Conservation (phyloP, 2,329 filamentous ascomycete species). For the Aphanoascus verrucosus region DNA sequence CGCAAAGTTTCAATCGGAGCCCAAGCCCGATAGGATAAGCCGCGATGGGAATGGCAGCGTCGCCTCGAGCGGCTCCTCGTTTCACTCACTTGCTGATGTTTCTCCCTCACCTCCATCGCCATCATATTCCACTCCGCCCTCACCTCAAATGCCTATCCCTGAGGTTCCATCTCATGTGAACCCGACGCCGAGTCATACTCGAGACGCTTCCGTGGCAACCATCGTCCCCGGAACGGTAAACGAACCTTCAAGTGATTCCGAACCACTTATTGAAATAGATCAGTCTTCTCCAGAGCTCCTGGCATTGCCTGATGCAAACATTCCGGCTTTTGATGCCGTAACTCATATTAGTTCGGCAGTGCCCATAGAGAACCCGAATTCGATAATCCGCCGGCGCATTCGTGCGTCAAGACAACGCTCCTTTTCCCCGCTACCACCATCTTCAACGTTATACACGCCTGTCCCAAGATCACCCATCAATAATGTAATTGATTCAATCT, state of each 20-base stretch:
- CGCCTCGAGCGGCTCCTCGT: constrained; percentile 35
- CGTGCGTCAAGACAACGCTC: constrained; percentile 47
- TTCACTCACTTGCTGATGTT: constrained; percentile 27
- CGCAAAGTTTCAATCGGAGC: constrained; percentile 29
- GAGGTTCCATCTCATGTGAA: constrained; percentile 15
- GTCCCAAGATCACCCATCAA: constrained; percentile 37
- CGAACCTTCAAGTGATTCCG: not conserved
- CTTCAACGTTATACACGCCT: constrained; percentile 51
- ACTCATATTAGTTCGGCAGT: not conserved
- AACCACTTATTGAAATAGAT: not conserved
- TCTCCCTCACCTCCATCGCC: constrained; percentile 16
- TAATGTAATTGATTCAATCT: constrained; percentile 51
- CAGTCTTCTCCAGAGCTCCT: not conserved
- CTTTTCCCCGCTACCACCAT: constrained; percentile 57
- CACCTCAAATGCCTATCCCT: constrained; percentile 13
- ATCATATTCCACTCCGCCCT: constrained; percentile 16
- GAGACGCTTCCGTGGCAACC: constrained; percentile 25
- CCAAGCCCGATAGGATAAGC: constrained; percentile 18
- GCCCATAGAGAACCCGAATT: constrained; percentile 23
- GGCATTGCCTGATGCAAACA: not conserved
- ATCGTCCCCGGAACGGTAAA: constrained; percentile 14
- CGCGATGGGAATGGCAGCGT: constrained; percentile 23
- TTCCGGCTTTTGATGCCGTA: not conserved
- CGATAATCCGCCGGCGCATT: constrained; percentile 43
- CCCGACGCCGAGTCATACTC: constrained; percentile 17